These are phyloP conservation scores for Prunus mongolica DNA, from an alignment of 306 rosid genomes.

Conservation along the genomic window DNA sequence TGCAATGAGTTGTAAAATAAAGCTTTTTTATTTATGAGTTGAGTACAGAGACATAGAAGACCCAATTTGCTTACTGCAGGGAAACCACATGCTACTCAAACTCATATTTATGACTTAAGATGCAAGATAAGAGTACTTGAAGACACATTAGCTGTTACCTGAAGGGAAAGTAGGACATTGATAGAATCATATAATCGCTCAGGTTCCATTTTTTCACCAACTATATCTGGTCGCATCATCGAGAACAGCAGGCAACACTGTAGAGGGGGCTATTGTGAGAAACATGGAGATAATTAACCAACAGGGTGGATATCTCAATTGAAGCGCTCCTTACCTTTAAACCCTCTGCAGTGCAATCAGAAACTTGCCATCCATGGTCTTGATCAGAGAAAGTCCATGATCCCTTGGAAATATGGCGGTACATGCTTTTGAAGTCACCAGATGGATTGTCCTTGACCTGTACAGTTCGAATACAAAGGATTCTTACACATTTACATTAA, in stretches of 20 bases:
- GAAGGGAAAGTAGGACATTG: constrained; percentile 53
- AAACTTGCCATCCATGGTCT: constrained; percentile 81
- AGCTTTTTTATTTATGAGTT: too few species aligned
- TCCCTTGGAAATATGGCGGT: constrained; percentile 71
- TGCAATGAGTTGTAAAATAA: constrained; percentile 1
- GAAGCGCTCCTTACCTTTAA: constrained; percentile 41
- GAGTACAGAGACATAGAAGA: not conserved
- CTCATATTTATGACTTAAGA: not conserved
- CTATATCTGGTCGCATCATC: constrained; percentile 46
- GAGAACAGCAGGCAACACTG: constrained; percentile 73
- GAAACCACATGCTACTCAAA: not conserved
- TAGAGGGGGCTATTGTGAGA: not conserved
- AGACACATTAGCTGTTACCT: constrained; percentile 32
- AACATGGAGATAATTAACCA: not conserved
- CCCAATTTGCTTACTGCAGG: not conserved
- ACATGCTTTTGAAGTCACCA: constrained; percentile 57
- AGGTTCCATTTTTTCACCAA: constrained; percentile 60
- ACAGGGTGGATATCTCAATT: not conserved
- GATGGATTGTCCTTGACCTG: constrained; percentile 62
- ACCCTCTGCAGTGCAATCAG: constrained; percentile 78
- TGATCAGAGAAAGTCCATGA: constrained; percentile 78
- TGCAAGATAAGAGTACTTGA: not conserved
- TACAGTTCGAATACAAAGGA: not conserved
- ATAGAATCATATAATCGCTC: constrained; percentile 48
- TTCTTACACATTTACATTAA: not conserved